Conservation (phyloP, 2,329 filamentous ascomycete genomes). For the Geosmithia putterillii region DNA sequence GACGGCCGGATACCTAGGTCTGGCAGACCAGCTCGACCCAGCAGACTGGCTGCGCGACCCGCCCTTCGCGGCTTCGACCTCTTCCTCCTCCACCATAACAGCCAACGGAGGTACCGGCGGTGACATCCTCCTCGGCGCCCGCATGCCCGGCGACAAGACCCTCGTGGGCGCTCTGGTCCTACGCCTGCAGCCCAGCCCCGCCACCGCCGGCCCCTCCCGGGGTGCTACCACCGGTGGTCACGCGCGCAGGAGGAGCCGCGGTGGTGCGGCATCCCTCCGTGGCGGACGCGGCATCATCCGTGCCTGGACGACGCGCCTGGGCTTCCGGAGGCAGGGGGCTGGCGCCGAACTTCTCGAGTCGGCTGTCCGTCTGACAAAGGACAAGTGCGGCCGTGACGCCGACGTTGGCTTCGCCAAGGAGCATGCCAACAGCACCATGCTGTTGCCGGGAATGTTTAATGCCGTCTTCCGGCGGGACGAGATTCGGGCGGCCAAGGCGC, state of each 20-base stretch:
- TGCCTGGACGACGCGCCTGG: slow-evolving; percentile 67
- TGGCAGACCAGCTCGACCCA: slow-evolving; percentile 44
- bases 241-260: slow-evolving; percentile 19
- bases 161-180: slow-evolving; percentile 63
- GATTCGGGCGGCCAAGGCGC: slow-evolving; percentile 37
- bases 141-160: slow-evolving; percentile 42
- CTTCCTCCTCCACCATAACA: no score
- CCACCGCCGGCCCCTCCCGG: slow-evolving; percentile 1
- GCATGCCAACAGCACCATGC: slow-evolving; percentile 60
- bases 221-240: slow-evolving; percentile 5
- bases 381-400: slow-evolving; percentile 54
- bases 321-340: slow-evolving; percentile 59
- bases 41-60: slow-evolving; percentile 43
- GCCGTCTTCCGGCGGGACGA: slow-evolving; percentile 46
- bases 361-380: slow-evolving; percentile 55
- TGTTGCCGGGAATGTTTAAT: slow-evolving; percentile 54
- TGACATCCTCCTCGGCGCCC: slow-evolving; percentile 52
- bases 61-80: slow-evolving; percentile 15
- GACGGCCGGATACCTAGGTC: slow-evolving; percentile 47
- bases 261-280: slow-evolving; percentile 22
- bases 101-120: no score
- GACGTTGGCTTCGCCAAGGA: slow-evolving; percentile 61
- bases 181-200: slow-evolving; percentile 39
- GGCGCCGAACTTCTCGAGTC: slow-evolving; percentile 62
- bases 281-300: slow-evolving; percentile 61